Evolutionary conservation across 2,329 filamentous ascomycete species (phyloP).

Genomic region (Coleophoma eucalyptorum): DNA sequence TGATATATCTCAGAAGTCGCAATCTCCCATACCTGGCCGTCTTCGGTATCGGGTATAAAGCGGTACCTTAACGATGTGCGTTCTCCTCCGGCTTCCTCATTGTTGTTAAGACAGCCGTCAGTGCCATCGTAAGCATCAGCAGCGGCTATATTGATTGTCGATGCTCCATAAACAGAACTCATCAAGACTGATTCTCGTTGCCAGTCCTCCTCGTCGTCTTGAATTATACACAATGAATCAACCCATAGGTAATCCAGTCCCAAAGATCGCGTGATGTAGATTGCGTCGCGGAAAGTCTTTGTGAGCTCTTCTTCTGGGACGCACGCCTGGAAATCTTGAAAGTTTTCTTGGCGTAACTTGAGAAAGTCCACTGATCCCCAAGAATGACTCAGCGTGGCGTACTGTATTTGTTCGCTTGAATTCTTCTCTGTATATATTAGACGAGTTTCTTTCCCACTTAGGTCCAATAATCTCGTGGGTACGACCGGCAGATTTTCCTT

Average conservation of each 20-base stretch:
- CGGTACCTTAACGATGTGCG: not conserved
- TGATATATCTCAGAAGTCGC: not conserved
- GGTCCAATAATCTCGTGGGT: not conserved
- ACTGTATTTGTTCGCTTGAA: not conserved
- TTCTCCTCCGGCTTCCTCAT: not conserved
- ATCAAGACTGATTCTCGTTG: slow-evolving; percentile 10
- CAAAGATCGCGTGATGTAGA: slow-evolving; percentile 9
- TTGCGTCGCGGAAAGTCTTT: too few species aligned
- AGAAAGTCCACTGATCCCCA: slow-evolving; percentile 7
- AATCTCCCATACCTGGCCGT: not conserved
- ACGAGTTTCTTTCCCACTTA: not conserved
- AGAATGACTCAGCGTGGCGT: slow-evolving; percentile 11
- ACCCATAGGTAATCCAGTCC: slow-evolving; percentile 22
- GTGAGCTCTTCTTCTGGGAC: slow-evolving; percentile 10
- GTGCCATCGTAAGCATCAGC: slow-evolving; percentile 4
- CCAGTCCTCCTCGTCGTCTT: slow-evolving; percentile 17
- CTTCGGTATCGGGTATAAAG: not conserved
- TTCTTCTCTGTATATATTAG: not conserved
- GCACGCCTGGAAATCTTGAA: slow-evolving; percentile 1
- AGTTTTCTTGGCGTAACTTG: not conserved
- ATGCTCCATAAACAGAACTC: slow-evolving; percentile 6
- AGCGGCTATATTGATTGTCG: slow-evolving; percentile 10
- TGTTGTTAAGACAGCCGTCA: not conserved
- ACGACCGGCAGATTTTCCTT: not conserved
- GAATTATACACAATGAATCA: too few species aligned